Evolutionary conservation across 495 filamentous ascomycete species (phyloP).

Genomic region (Penicillium crystallinum): DNA sequence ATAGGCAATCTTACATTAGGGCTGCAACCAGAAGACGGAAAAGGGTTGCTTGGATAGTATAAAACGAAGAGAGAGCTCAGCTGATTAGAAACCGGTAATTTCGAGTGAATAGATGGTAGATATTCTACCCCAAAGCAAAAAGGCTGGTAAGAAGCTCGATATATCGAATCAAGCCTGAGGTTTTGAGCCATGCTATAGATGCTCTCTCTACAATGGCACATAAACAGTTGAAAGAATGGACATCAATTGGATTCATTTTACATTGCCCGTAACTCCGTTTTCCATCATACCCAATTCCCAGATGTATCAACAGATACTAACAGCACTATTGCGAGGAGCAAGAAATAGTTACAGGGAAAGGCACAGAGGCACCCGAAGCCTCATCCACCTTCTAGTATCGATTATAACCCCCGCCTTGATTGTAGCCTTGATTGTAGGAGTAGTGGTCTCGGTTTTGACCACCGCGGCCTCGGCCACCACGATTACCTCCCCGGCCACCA

Average conservation of each 20-base stretch:
- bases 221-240: background rate
- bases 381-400: slow-evolving; percentile 30
- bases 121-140: too few relatives aligned
- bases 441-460: slow-evolving; percentile 26
- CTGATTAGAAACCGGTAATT: background rate
- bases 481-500: slow-evolving; percentile 24
- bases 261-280: slow-evolving; percentile 1
- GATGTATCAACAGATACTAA: slow-evolving; percentile 6
- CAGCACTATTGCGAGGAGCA: slow-evolving; percentile 4
- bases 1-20: background rate
- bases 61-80: too few relatives aligned
- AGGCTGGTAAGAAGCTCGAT: background rate
- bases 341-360: slow-evolving; percentile 10
- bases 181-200: background rate
- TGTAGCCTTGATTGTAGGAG: slow-evolving; percentile 16
- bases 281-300: background rate
- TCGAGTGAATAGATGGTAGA: background rate
- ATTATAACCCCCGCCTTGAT: slow-evolving; percentile 31
- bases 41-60: too few relatives aligned
- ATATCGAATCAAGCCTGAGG: background rate
- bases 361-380: background rate
- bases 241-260: background rate
- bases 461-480: slow-evolving; percentile 26
- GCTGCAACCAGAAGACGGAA: background rate
- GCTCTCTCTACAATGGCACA: background rate